Conservation (phyloP, 1,284 basidiomycete species). For the Malassezia restricta region DNA sequence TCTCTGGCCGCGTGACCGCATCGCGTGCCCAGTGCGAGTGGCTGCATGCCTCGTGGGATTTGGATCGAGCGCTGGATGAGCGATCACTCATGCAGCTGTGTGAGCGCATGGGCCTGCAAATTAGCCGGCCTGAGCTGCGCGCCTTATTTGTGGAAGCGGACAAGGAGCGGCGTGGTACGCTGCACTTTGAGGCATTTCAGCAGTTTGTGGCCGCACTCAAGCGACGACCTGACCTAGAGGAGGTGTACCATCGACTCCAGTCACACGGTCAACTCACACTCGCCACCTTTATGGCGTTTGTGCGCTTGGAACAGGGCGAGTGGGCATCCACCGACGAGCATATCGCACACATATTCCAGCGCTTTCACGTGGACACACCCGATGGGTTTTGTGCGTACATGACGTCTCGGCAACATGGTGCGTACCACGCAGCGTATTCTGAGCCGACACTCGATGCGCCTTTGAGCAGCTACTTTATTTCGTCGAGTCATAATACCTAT, state of each 20-base stretch:
- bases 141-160: slow-evolving; percentile 68
- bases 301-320: slow-evolving; percentile 32
- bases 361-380: slow-evolving; percentile 17
- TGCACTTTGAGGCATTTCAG: slow-evolving; percentile 75
- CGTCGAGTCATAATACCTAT: slow-evolving; percentile 94
- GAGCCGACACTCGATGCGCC: slow-evolving; percentile 57
- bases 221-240: slow-evolving; percentile 64
- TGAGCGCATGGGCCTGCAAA: slow-evolving; percentile 61
- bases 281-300: slow-evolving; percentile 2
- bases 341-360: slow-evolving; percentile 5
- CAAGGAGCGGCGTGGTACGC: slow-evolving; percentile 54
- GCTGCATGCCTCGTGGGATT: slow-evolving; percentile 55
- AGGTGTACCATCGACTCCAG: slow-evolving; percentile 33
- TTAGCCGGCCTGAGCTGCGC: slow-evolving; percentile 55
- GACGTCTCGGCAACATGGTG: slow-evolving; percentile 31
- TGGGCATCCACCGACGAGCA: background rate
- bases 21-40: slow-evolving; percentile 57
- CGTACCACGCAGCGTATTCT: no score
- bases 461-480: slow-evolving; percentile 77
- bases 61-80: slow-evolving; percentile 51
- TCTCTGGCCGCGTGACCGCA: slow-evolving; percentile 24
- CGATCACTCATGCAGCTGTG: slow-evolving; percentile 67
- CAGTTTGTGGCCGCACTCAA: slow-evolving; percentile 74
- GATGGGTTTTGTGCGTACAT: slow-evolving; percentile 38
- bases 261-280: background rate